Base-by-base conservation (phyloP, 352 stramenopile genomes). In the Phytophthora kernoviae region DNA sequence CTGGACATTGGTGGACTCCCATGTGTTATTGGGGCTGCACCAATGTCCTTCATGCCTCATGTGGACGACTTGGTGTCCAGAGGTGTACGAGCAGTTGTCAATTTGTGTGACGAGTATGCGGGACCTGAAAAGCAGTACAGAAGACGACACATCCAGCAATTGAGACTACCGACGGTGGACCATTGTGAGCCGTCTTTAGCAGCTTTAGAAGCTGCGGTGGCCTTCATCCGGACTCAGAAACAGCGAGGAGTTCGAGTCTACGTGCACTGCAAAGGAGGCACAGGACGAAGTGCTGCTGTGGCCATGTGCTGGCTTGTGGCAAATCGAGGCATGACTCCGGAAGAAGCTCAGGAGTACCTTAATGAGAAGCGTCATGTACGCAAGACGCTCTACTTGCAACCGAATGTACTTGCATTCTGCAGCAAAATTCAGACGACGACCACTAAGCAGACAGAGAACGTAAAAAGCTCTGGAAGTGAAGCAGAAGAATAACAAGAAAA, bases 181-280 rank as follows among this genome's bases (percentile, higher is more conserved):
- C 87, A 96, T 68, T 85, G 65, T 9, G 88, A 97, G 60, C 88
- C 88, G 17, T 84, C 81, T 2, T 53, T 95, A 1, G 68, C 68
- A 27, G 76, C 86, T 36, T 59, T 97, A 20, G 61, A 90, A 54
- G 68, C 68, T 8, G 90, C 87, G 7, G 86, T 98, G 26, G 70
- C 77, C 12, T 98, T 98, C 55, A 97, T 98, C 58, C 42, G 91
- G 56, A 73, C 94, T 46, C 89, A 98, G 61, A 76, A 91, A 39
- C 62, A 82, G 21, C 69, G 73, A 49, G 94, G 93, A 20, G 89
- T 91, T 32, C 77, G 86, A 26, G 96, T 98, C n/a, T 98, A 98
- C 58, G 93, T 99, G 43, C 96, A 98, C 67, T 99, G 96, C 80
- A 97, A 98, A 73, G 91, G 92, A 32, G 96, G 96, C 32, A 96